Percentiles rank a stretch among this genome's conserved stretches.
These are phyloP conservation scores for Metschnikowia amazonensis DNA, from an alignment of 805 yeast species.

Conservation along the genomic window DNA sequence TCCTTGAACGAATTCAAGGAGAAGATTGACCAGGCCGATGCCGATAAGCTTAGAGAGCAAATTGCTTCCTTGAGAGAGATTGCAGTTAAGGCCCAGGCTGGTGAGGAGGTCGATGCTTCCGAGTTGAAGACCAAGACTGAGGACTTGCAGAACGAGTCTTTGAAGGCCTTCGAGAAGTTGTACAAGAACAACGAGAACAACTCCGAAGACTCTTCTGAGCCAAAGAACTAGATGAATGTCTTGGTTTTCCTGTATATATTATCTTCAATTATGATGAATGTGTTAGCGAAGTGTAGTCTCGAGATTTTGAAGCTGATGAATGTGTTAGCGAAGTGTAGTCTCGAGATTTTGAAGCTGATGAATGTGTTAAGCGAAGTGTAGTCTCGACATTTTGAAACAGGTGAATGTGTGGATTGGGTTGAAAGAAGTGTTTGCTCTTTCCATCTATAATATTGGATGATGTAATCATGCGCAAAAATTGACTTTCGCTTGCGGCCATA, in stretches of 20 bases:
- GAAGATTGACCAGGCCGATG: conserved; percentile 43
- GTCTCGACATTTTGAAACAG: no score
- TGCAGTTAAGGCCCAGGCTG: conserved; percentile 61
- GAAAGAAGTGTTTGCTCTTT: no score
- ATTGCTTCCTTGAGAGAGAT: conserved; percentile 46
- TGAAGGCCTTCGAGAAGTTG: conserved; percentile 73
- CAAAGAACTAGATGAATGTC: conserved; percentile 22
- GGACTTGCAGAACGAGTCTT: conserved; percentile 68
- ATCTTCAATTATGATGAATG: conserved; percentile 10
- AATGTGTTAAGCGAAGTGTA: no score
- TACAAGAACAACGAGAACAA: conserved; percentile 24
- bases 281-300: no score
- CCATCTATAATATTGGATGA: no score
- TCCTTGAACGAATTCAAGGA: conserved; percentile 48
- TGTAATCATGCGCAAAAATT: no score
- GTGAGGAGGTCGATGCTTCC: conserved; percentile 58
- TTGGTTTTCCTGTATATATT: conserved; percentile 17
- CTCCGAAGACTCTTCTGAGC: conserved; percentile 24
- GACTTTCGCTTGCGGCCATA: no score
- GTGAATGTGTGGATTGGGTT: no score
- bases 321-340: no score
- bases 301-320: no score
- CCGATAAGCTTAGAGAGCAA: conserved; percentile 39
- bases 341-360: no score
- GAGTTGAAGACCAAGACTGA: conserved; percentile 71